These are phyloP conservation scores for Cinnamomum micranthum DNA, from an alignment of 164 flowering plant genomes.

Conservation along the genomic window DNA sequence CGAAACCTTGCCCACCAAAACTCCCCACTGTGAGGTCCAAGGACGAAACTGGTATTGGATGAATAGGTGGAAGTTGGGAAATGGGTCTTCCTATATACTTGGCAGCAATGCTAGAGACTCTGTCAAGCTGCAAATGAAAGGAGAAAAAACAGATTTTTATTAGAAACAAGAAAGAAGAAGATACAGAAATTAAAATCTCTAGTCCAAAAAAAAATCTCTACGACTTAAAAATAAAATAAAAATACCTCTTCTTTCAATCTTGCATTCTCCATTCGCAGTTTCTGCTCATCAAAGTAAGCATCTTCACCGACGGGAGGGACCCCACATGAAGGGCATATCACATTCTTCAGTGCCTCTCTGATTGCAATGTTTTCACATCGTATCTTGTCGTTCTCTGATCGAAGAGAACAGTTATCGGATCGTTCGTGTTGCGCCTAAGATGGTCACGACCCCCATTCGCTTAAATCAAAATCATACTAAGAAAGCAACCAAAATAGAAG, in stretches of 20 bases:
- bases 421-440: conserved; percentile 71
- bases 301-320: conserved; percentile 66
- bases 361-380: conserved; percentile 80
- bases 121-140: conserved; percentile 53
- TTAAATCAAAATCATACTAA: not conserved
- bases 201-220: conserved; percentile 11
- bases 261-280: conserved; percentile 67
- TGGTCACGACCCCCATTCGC: not conserved
- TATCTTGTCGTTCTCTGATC: conserved; percentile 76
- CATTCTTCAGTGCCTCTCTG: conserved; percentile 73
- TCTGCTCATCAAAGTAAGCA: conserved; percentile 70
- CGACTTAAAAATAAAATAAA: not conserved
- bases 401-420: conserved; percentile 60
- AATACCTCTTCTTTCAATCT: conserved; percentile 30
- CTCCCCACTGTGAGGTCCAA: conserved; percentile 61
- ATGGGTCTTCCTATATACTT: conserved; percentile 85
- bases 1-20: conserved; percentile 33
- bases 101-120: conserved; percentile 75
- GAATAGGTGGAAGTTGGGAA: conserved; percentile 68
- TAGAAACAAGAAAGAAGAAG: not conserved
- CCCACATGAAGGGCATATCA: conserved; percentile 79
- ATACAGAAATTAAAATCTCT: not conserved
- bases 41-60: conserved; percentile 55
- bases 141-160: not conserved
- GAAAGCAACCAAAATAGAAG: conserved; percentile 3